Evolutionary conservation across 495 filamentous ascomycete species (phyloP).

Genomic region (Aspergillus heteromorphus): DNA sequence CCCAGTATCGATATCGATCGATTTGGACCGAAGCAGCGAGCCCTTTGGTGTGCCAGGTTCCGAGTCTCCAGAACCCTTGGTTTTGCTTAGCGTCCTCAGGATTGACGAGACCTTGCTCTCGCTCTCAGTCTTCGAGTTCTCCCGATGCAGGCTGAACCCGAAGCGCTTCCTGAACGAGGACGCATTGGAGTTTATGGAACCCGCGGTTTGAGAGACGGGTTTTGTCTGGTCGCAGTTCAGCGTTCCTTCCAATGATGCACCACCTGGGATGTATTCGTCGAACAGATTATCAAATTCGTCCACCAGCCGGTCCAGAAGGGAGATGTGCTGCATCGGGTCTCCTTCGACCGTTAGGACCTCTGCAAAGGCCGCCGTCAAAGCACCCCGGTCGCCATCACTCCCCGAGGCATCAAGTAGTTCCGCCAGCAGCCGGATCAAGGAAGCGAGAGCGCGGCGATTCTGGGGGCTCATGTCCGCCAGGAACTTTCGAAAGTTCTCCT

Average conservation of each 20-base stretch:
- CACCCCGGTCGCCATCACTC: slow-evolving; percentile 88
- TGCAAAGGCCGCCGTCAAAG: slow-evolving; percentile 83
- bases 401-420: slow-evolving; percentile 91
- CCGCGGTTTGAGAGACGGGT: slow-evolving; percentile 42
- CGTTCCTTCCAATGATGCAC: slow-evolving; percentile 36
- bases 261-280: slow-evolving; percentile 55
- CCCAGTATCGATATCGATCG: slow-evolving; percentile 65
- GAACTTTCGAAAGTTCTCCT: slow-evolving; percentile 72
- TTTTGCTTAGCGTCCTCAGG: slow-evolving; percentile 87
- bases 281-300: slow-evolving; percentile 90
- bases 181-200: slow-evolving; percentile 64
- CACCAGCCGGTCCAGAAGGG: slow-evolving; percentile 83
- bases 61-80: slow-evolving; percentile 53
- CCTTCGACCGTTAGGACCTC: slow-evolving; percentile 78
- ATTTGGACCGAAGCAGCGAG: slow-evolving; percentile 69
- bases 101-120: slow-evolving; percentile 72
- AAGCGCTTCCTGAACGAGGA: slow-evolving; percentile 82
- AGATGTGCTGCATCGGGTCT: slow-evolving; percentile 77
- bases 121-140: slow-evolving; percentile 62
- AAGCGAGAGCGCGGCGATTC: slow-evolving; percentile 82
- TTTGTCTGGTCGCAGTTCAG: slow-evolving; percentile 45
- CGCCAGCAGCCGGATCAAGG: slow-evolving; percentile 76
- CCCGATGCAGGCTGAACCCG: slow-evolving; percentile 69
- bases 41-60: slow-evolving; percentile 54
- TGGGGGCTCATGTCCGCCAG: slow-evolving; percentile 82